Base-by-base conservation (phyloP, 2,329 filamentous ascomycete genomes). In the Emergomyces orientalis region DNA sequence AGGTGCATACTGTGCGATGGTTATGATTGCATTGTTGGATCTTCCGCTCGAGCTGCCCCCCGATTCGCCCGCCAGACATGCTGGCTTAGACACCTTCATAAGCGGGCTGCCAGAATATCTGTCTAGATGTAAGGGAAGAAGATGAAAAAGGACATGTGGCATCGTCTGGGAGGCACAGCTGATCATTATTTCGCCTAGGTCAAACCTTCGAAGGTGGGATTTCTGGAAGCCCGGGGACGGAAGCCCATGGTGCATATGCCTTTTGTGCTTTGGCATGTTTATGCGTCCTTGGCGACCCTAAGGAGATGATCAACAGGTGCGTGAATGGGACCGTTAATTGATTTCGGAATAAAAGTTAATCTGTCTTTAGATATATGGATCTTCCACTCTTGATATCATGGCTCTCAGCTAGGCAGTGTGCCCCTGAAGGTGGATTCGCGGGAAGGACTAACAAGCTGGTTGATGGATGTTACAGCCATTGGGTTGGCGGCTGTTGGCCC, bases 371-470 rank as follows among this genome's bases (percentile, higher is more conserved):
- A 72, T 86, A 88, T 75, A 83, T 99, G 64, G 82, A 97, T 75
- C 77, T 97, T 62, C 84, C 87, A 65, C 80, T 86, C 60, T 82
- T 99, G 61, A 82, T 94, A 57, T 86, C 88, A 64, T 99, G 94
- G 91, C 84, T 99, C 47, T 93, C 91, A 8, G 86, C 90, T 54
- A 87, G 91, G 64, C 94, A 99, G 75, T 89, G 93, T 74, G 86
- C 87, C 37, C 94, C 93, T 3, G 94, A 97, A 75, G 92, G 92
- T 67, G 94, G 94, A 43, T 92, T 96, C 72, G 89, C 90, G 49
- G 94, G 94, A 65, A 88, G 94, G 69, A 96, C 93, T 34, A 97
- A 97, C 81, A 99, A 99, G 78, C 83, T 99, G 39, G 94, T 97
- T 39, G 94, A 99, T 75, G 94, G 93, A 55, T 99, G 94, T 78